These are phyloP conservation scores for Cyclostephanos tholiformis DNA, from an alignment of 108 stramenopile species.

Conservation along the genomic window DNA sequence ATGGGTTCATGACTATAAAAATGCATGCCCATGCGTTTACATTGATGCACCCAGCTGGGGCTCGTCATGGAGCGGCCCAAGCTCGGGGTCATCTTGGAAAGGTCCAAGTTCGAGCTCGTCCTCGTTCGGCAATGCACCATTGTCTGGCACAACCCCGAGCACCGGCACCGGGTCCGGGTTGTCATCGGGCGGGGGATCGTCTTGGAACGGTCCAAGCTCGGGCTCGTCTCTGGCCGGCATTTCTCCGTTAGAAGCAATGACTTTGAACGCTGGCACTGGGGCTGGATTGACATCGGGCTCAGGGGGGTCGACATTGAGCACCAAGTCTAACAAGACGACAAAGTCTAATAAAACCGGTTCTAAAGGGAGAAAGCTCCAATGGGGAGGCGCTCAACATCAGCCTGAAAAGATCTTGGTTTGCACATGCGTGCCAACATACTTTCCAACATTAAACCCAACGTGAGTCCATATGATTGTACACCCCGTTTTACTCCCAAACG, in stretches of 20 bases:
- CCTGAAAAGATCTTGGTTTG: not conserved
- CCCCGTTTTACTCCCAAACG: not conserved
- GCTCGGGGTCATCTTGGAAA: too few relatives aligned
- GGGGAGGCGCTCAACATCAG: not conserved
- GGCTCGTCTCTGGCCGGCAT: too few relatives aligned
- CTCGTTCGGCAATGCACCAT: too few relatives aligned
- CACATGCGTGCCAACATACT: constrained; percentile 11
- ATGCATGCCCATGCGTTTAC: constrained; percentile 6
- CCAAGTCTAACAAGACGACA: not conserved
- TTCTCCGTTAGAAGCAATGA: not conserved
- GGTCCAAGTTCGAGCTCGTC: too few relatives aligned
- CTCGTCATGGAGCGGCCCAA: too few relatives aligned
- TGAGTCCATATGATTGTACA: not conserved
- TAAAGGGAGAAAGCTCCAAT: not conserved
- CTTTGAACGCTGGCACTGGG: not conserved
- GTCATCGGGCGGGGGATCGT: too few relatives aligned
- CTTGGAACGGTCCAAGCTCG: too few relatives aligned
- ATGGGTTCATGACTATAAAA: not conserved
- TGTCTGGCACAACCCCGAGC: too few relatives aligned
- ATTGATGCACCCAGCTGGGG: constrained; percentile 1
- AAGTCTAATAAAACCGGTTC: too few relatives aligned
- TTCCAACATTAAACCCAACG: constrained; percentile 1
- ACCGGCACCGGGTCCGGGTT: too few relatives aligned
- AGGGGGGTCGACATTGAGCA: not conserved
- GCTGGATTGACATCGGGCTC: constrained; percentile 3